Evolutionary conservation across 768 basidiomycete species (phyloP).

Genomic region (Panaeolus papilionaceus): DNA sequence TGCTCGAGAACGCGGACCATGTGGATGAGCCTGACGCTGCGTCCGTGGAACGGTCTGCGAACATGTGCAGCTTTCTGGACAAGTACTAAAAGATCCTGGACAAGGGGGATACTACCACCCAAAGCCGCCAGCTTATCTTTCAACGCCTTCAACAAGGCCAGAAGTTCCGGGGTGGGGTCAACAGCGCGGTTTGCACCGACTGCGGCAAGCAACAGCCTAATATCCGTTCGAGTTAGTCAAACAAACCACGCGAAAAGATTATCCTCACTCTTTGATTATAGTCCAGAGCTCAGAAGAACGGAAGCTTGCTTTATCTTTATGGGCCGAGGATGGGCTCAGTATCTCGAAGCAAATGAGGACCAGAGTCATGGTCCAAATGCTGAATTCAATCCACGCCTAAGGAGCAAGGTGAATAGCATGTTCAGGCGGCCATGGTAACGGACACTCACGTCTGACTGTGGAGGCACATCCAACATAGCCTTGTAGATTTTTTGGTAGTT

Average conservation of each 20-base stretch:
- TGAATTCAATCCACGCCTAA: background rate
- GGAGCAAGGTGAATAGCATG: background rate
- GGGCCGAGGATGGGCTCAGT: background rate
- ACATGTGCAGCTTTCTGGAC: conserved; percentile 26
- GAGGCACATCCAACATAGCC: background rate
- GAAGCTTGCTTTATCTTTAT: background rate
- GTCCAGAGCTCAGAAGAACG: conserved; percentile 22
- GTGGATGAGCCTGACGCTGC: conserved; percentile 28
- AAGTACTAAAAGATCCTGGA: conserved; percentile 26
- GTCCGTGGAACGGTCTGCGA: conserved; percentile 29
- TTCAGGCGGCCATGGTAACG: background rate
- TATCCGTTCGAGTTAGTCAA: background rate
- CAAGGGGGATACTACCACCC: conserved; percentile 18
- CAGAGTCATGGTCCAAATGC: background rate
- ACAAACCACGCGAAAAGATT: background rate
- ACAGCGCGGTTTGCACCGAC: background rate
- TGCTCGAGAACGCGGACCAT: conserved; percentile 26
- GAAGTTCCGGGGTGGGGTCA: conserved; percentile 13
- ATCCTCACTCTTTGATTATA: conserved; percentile 21
- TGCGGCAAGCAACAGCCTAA: conserved; percentile 10
- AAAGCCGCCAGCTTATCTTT: conserved; percentile 21
- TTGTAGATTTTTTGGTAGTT: background rate
- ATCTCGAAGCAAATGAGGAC: background rate
- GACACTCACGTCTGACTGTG: background rate
- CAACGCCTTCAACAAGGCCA: conserved; percentile 18